Base-by-base conservation (phyloP, 768 basidiomycete species). In the Stropharia rugosoannulata region DNA sequence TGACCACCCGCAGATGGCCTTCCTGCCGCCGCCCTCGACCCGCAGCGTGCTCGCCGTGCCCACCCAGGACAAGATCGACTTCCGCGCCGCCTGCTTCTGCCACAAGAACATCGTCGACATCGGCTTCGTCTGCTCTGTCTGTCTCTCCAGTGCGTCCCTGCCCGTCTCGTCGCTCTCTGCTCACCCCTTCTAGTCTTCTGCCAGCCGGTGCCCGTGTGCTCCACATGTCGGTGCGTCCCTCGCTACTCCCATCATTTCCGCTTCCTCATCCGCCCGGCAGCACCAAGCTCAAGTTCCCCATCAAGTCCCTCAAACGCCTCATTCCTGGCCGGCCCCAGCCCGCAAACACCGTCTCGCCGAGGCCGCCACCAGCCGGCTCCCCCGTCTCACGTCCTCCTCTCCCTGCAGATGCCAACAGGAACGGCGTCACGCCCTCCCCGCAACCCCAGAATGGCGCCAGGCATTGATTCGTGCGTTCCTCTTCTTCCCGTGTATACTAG, bases 61-160 rank as follows among this genome's bases (percentile, higher is more conserved):
- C 1, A 92, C 92, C 5, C 94, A 97, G 72, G 95, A 98, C 68
- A 89, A 85, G 65, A 89, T 98, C 56, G 97, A 98, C 70, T 96
- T 98, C 67, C 84, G 97, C 29, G 97, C 97, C 0, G 96, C 95
- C 7, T 98, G 96, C 68, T 98, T 99, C 76, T 99, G 97, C 74
- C 97, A 98, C 73, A 97, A 98, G 70, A 88, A 89, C 51, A 96
- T 97, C 46, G 84, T 98, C 39, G 96, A 98, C 67, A 83, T 98
- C 51, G 97, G 95, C 52, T 99, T 95, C 62, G 95, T 99, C 18
- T 99, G 97, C 69, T 96, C 94, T n/a, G 95, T 99, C 32, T 99
- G 97, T 69, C 73, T 99, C 29, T 96, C 94, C 25, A 98, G 95
- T 97, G 62, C 55, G 92, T 62, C 48, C 38, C 50, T 51, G 25